A percentile compares a stretch with the other conserved stretches of the same genome.
Conservation (phyloP, 768 basidiomycete species). For the Lactarius indigo region DNA sequence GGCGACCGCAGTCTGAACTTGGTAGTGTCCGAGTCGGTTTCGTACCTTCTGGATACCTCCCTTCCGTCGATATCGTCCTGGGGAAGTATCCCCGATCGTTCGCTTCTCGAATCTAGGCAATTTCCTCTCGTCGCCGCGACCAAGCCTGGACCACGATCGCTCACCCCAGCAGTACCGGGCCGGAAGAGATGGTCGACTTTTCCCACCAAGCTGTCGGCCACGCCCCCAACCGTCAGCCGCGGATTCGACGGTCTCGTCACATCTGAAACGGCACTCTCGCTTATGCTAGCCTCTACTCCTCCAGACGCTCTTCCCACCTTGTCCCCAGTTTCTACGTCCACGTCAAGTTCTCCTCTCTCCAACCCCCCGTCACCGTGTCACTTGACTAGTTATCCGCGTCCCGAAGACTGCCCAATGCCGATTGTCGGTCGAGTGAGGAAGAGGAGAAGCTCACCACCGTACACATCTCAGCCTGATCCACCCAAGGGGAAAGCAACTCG, state of each 20-base stretch:
- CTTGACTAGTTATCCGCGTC: background rate
- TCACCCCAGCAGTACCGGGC: background rate
- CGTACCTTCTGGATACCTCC: background rate
- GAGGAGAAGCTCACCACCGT: background rate
- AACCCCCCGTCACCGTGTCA: background rate
- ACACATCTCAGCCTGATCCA: background rate
- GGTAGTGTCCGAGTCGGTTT: background rate
- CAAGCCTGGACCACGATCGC: background rate
- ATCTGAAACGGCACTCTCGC: slow-evolving; percentile 7
- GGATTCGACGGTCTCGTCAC: background rate
- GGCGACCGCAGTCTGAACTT: background rate
- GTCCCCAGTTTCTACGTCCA: background rate
- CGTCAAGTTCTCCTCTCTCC: background rate
- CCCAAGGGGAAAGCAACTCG: background rate
- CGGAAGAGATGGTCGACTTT: background rate
- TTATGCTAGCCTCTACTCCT: background rate
- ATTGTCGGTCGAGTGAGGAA: slow-evolving; percentile 7
- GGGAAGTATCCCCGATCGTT: background rate
- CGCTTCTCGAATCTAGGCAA: background rate
- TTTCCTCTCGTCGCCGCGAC: background rate
- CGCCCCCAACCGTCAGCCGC: background rate
- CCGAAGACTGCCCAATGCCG: slow-evolving; percentile 4
- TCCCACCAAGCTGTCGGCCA: background rate
- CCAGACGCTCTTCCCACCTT: background rate
- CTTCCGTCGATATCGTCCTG: background rate